These are phyloP conservation scores for Neurospora sp. DNA, from an alignment of 495 filamentous ascomycete genomes.

Conservation along the genomic window DNA sequence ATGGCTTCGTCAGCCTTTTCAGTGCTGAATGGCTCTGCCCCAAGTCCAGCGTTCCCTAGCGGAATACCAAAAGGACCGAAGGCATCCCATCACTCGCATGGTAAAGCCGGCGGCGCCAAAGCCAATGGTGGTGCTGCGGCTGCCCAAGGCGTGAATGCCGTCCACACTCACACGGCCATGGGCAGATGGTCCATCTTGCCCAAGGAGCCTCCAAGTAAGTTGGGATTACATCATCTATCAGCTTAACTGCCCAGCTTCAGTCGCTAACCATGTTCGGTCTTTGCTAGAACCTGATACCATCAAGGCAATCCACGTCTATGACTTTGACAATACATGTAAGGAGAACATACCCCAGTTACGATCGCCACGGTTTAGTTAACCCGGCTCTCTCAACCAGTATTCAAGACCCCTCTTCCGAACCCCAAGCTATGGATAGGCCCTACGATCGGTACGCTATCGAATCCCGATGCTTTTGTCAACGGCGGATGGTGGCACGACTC, in stretches of 20 bases:
- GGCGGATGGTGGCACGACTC: constrained; percentile 98
- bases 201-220: constrained; percentile 53
- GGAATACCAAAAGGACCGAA: neutral
- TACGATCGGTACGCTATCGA: constrained; percentile 66
- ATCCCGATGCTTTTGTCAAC: constrained; percentile 63
- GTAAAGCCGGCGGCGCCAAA: constrained; percentile 7
- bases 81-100: neutral
- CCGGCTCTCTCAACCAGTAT: constrained; percentile 46
- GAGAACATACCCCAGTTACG: constrained; percentile 17
- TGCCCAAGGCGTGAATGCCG: constrained; percentile 4
- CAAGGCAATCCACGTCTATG: constrained; percentile 83
- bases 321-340: constrained; percentile 93
- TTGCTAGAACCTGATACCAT: constrained; percentile 51
- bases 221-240: neutral
- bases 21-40: neutral
- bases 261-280: constrained; percentile 8
- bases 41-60: neutral
- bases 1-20: neutral
- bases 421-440: constrained; percentile 71
- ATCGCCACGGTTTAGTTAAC: neutral
- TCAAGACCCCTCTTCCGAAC: constrained; percentile 82
- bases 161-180: constrained; percentile 59
- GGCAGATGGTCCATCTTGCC: constrained; percentile 71
- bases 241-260: neutral
- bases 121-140: neutral